Base-by-base conservation (phyloP, 2,329 filamentous ascomycete species). In the Aspergillus piperis region DNA sequence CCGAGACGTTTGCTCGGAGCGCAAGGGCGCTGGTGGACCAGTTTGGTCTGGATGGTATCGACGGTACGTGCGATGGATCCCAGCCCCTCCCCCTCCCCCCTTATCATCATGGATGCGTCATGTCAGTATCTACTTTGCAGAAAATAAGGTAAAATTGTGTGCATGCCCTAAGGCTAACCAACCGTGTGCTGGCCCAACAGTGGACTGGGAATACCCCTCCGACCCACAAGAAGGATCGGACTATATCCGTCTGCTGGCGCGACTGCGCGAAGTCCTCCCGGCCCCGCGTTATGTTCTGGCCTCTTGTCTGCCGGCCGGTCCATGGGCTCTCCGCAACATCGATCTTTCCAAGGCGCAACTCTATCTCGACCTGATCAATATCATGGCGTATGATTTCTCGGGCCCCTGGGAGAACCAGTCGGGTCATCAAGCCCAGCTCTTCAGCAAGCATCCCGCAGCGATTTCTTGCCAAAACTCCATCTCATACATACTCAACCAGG, bases 321-420 rank as follows among this genome's bases (percentile, higher is more conserved):
- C 85, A 71, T 84, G 85, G 77, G 82, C 88, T 0, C 78, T 95
- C 57, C 84, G 86, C 67, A 82, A 89, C 69, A 90, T 94, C 71
- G 85, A 92, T 70, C 78, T 94, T 10, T 77, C 75, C 21, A 78
- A 81, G 59, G 85, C 88, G 10, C 83, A 88, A 53, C 78, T 84
- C 49, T 87, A 90, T 66, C 81, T 95, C 38, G 90, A 94, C 74
- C 83, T 88, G 63, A 78, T 95, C 73, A 94, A 94, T 73, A 78
- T 95, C 38, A 91, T 90, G 84, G 85, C 90, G 1, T 95, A 92
- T 75, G 90, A 95, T 74, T 90, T 93, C 70, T 87, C 84, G 25
- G 90, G 90, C 1, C 81, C 85, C 3, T 93, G 90, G 90, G 85
- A 84, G 1, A 72, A 80, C 30, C 83, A 83, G 59, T 86, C 85